These are phyloP conservation scores for Mycena vitilis DNA, from an alignment of 768 basidiomycete species.

Conservation along the genomic window DNA sequence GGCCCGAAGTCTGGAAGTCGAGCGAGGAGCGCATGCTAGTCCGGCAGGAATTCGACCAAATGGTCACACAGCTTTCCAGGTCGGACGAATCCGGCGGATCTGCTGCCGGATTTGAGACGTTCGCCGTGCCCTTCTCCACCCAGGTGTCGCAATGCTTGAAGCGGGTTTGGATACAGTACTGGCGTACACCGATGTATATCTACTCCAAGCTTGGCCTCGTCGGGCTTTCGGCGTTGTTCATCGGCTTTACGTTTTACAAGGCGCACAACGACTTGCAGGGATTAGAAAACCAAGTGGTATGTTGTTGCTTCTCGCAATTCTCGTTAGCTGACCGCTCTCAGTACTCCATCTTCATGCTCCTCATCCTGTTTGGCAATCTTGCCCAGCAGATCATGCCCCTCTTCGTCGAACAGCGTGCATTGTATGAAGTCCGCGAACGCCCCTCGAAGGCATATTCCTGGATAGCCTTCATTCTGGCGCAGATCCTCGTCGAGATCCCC, in stretches of 20 bases:
- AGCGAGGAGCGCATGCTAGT: constrained; percentile 50
- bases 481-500: constrained; percentile 48
- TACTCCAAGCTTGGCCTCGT: constrained; percentile 37
- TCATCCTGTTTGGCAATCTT: constrained; percentile 45
- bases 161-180: constrained; percentile 45
- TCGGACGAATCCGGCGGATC: constrained; percentile 32
- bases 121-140: constrained; percentile 39
- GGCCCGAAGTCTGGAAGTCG: constrained; percentile 55
- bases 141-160: constrained; percentile 40
- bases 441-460: constrained; percentile 49
- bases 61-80: constrained; percentile 33
- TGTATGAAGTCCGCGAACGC: constrained; percentile 50
- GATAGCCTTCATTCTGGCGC: constrained; percentile 46
- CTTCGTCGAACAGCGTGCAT: constrained; percentile 47
- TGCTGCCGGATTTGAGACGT: constrained; percentile 34
- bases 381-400: constrained; percentile 52
- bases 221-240: constrained; percentile 37
- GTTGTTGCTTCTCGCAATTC: background rate
- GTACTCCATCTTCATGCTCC: constrained; percentile 44
- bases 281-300: constrained; percentile 42
- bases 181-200: constrained; percentile 44
- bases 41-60: constrained; percentile 49
- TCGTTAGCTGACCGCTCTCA: background rate
- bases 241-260: constrained; percentile 47
- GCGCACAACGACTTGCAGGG: constrained; percentile 42